Conservation (phyloP, 768 basidiomycete species). For the Mrakia hoshinonis region DNA sequence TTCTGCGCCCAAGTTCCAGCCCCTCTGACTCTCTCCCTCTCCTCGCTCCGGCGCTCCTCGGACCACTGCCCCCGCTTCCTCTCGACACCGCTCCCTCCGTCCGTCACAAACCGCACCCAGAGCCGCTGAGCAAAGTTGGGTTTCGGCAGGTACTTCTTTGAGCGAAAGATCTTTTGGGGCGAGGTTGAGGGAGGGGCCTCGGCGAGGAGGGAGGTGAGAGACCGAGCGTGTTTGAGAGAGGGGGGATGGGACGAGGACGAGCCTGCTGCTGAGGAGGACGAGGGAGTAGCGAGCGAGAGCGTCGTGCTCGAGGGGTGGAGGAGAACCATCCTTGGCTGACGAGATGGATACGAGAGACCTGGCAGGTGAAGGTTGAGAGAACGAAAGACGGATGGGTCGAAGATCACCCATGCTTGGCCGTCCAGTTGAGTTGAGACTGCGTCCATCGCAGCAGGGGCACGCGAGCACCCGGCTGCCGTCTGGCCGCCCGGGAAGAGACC, state of each 20-base stretch:
- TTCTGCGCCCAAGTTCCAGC: conserved; percentile 20
- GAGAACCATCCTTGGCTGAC: conserved; percentile 16
- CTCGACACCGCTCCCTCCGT: conserved; percentile 24
- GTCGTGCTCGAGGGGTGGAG: background rate
- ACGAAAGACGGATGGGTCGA: too few species aligned
- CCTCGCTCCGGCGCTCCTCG: background rate
- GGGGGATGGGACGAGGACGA: background rate
- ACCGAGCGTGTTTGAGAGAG: background rate
- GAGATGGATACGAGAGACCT: too few species aligned
- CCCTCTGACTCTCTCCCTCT: conserved; percentile 8
- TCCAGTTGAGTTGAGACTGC: too few species aligned
- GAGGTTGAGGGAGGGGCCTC: background rate
- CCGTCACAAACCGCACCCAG: conserved; percentile 17
- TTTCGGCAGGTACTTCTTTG: conserved; percentile 17
- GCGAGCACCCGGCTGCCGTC: too few species aligned
- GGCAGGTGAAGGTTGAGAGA: background rate
- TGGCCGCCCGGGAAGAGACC: too few species aligned
- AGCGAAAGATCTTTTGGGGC: conserved; percentile 3
- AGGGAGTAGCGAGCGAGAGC: background rate
- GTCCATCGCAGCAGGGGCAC: too few species aligned
- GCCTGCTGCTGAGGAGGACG: background rate
- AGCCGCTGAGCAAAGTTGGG: background rate
- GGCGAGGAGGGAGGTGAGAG: conserved; percentile 14
- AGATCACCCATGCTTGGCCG: too few species aligned
- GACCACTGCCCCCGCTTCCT: conserved; percentile 8